Conservation (phyloP, 257 asterid species). For the Rubia yunnanensis region DNA sequence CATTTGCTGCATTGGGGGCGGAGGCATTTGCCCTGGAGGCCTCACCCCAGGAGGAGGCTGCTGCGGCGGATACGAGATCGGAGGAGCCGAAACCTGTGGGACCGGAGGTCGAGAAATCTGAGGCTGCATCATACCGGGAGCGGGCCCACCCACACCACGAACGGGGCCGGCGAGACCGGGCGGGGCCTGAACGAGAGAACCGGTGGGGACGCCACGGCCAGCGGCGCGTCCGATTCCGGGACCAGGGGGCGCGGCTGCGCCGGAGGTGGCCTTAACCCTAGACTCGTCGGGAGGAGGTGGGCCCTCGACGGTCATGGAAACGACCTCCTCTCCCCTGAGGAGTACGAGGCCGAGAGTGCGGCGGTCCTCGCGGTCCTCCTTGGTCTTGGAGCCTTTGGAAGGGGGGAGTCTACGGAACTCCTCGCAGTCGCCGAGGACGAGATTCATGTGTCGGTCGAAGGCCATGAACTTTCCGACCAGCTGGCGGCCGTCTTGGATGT, state of each 20-base stretch:
- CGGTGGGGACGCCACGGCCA: slow-evolving; percentile 72
- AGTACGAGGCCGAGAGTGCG: slow-evolving; percentile 92
- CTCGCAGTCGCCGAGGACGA: slow-evolving; percentile 90
- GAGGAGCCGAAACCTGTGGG: slow-evolving; percentile 60
- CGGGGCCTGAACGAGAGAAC: slow-evolving; percentile 61
- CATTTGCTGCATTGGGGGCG: slow-evolving; percentile 56
- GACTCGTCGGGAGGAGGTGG: slow-evolving; percentile 96
- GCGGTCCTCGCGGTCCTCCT: slow-evolving; percentile 83
- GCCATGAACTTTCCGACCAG: slow-evolving; percentile 93
- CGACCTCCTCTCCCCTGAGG: slow-evolving; percentile 83
- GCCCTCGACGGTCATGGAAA: slow-evolving; percentile 91
- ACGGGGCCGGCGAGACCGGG: slow-evolving; percentile 86
- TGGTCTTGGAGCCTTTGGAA: slow-evolving; percentile 67
- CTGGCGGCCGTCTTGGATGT: slow-evolving; percentile 90
- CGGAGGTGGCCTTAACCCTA: slow-evolving; percentile 46
- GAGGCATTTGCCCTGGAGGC: slow-evolving; percentile 49
- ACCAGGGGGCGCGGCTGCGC: slow-evolving; percentile 45
- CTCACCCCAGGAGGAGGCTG: slow-evolving; percentile 48
- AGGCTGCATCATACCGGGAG: slow-evolving; percentile 98
- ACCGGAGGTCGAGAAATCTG: slow-evolving; percentile 73
- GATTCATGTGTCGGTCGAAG: slow-evolving; percentile 91
- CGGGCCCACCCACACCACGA: slow-evolving; percentile 93
- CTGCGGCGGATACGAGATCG: slow-evolving; percentile 44
- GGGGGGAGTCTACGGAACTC: slow-evolving; percentile 87
- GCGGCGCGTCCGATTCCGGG: slow-evolving; percentile 91